Evolutionary conservation across 192 early-diverging fungal species (phyloP).

Genomic region (Podila clonocystis): DNA sequence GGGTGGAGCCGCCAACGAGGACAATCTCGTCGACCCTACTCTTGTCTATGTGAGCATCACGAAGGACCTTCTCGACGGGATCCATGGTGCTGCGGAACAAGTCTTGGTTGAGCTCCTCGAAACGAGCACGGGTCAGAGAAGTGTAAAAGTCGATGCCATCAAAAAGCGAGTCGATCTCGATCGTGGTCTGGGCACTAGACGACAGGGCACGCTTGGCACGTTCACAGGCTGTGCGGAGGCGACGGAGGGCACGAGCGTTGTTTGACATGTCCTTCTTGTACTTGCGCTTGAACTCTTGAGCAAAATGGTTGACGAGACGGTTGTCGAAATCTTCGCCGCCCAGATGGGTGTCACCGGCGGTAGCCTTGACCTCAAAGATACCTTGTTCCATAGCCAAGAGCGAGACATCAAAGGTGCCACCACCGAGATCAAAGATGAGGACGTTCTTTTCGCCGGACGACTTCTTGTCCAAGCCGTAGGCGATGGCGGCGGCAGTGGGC

Average conservation of each 20-base stretch:
- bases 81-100: slow-evolving; percentile 96
- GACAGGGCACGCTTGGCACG: slow-evolving; percentile 98
- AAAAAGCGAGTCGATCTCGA: slow-evolving; percentile 98
- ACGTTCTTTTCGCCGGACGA: slow-evolving; percentile 84
- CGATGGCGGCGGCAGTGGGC: slow-evolving; percentile 96
- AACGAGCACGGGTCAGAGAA: slow-evolving; percentile 97
- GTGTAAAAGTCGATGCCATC: slow-evolving; percentile 99
- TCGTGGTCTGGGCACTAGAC: slow-evolving; percentile 90
- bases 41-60: slow-evolving; percentile 97
- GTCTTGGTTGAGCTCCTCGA: slow-evolving; percentile 98
- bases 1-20: slow-evolving; percentile 96
- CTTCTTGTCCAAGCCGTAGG: slow-evolving; percentile 89
- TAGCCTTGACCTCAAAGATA: slow-evolving; percentile 98
- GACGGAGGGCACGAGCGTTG: slow-evolving; percentile 94
- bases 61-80: slow-evolving; percentile 96
- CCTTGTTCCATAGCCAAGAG: slow-evolving; percentile 95
- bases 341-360: slow-evolving; percentile 97
- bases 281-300: slow-evolving; percentile 98
- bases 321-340: slow-evolving; percentile 99
- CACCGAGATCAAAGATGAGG: slow-evolving; percentile 97
- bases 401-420: slow-evolving; percentile 97
- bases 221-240: slow-evolving; percentile 97
- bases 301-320: slow-evolving; percentile 95
- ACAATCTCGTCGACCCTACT: slow-evolving; percentile 86
- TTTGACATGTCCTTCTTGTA: slow-evolving; percentile 92